Evolutionary conservation across 331 rosid genomes (phyloP), one percentile per base, ranked within the genome.

Genomic region (Erythrophleum ivorense): DNA sequence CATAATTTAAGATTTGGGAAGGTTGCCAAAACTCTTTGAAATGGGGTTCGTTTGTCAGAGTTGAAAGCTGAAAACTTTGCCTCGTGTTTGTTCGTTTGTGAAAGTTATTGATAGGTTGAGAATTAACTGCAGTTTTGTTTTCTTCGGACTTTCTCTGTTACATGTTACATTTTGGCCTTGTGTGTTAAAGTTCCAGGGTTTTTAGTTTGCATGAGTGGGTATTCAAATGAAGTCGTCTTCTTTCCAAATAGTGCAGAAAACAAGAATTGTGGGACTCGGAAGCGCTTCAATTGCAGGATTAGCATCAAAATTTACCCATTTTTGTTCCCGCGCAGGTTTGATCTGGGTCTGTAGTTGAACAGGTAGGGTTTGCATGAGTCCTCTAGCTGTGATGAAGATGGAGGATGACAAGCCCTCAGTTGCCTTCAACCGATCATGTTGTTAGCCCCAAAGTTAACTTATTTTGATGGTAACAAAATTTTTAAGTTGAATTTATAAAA

Each of bases 351-450:
- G 4, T 77, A 18, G 19, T 77, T 41, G 48, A 78, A 68, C 77
- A 53, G 80, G 76, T 81, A 78, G 91, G 90, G 83, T 80, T 81
- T 75, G 53, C 74, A 85, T 84, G 87, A 84, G 85, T 86, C 83
- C 86, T 38, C 85, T 86, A 15, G 86, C 84, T 76, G 18, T 78
- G 79, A 76, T 82, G 49, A 89, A 78, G 73, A 86, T 82, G 94
- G 95, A 89, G 54, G 93, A 90, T 5, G 24, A 45, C 8, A 90
- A 87, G 38, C 60, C 86, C 43, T 81, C 54, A 3, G 81, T 57
- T 73, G 41, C 79, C 15, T n/a, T n/a, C n/a, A n/a, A n/a, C n/a
- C n/a, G n/a, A n/a, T n/a, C n/a, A n/a, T n/a, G n/a, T n/a, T n/a
- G n/a, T n/a, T n/a, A n/a, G n/a, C n/a, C n/a, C n/a, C n/a, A n/a